Base-by-base conservation (phyloP, 306 rosid genomes). In the Inga oerstediana region DNA sequence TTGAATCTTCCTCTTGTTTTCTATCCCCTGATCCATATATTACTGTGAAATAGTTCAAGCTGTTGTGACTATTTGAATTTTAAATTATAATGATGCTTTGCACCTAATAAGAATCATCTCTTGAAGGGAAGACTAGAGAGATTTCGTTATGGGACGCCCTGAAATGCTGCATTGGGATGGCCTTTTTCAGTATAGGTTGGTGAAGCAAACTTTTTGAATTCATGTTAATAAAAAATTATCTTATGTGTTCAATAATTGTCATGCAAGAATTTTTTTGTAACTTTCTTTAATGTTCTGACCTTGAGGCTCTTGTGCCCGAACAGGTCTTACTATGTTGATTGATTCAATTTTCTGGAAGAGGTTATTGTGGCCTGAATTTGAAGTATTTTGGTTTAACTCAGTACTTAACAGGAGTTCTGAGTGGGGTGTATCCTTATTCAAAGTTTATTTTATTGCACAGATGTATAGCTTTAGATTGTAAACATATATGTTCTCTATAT, bases 301-400 rank as follows among this genome's bases (percentile, higher is more conserved):
- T 74, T 84, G 73, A 73, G 75, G 77, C 82, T 81, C 78, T 86
- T 19, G 32, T 22, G 32, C 66, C 71, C 65, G 66, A 68, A 68
- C 94, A 95, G 99, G 97, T 88, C 83, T 93, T 76, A 93, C 99
- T 46, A 43, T 90, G 49, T 77, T 91, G 84, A 83, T 92, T 76
- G 99, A 95, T 94, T 93, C 99, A 83, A 80, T 95, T 72, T 76
- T 92, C 87, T 95, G 99, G 99, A 93, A 84, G 88, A 92, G 93
- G 87, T 85, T 90, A 39, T 65, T 91, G 84, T 95, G 99, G 99
- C 99, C 99, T 79, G 99, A 95, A 88, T 92, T 95, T 87, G 96
- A 95, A 88, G 99, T 95, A 76, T 82, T 95, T 74, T 95, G 98
- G 98, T 95, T 95, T 90, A 95, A 95, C 90, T 93, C 97, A 75